Evolutionary conservation across 2,329 filamentous ascomycete genomes (phyloP).

Genomic region (Tolypocladium sp.): DNA sequence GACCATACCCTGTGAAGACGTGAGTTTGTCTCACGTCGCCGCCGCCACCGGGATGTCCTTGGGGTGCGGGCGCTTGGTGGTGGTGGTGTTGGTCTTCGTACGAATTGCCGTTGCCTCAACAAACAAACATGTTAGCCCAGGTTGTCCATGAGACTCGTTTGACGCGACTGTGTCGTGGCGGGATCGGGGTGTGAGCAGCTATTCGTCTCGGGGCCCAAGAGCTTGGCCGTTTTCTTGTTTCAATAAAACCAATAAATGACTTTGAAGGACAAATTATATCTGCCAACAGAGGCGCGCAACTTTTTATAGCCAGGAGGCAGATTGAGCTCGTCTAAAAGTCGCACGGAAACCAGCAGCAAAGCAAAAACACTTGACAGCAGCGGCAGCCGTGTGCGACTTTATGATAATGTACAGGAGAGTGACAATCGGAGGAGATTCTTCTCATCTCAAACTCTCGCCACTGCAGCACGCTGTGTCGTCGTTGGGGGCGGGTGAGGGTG

Average conservation of each 20-base stretch:
- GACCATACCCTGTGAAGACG: conserved; percentile 63
- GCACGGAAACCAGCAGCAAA: conserved; percentile 21
- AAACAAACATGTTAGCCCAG: conserved; percentile 21
- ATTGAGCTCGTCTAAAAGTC: conserved; percentile 27
- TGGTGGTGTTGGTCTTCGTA: conserved; percentile 62
- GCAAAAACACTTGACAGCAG: conserved; percentile 22
- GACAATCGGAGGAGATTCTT: not conserved
- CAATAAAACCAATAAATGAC: not conserved
- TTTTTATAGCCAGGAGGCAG: conserved; percentile 21
- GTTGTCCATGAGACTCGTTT: conserved; percentile 1
- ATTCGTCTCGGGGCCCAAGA: not conserved
- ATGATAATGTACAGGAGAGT: conserved; percentile 47
- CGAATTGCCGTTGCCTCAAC: conserved; percentile 48
- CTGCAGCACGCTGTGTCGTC: conserved; percentile 1
- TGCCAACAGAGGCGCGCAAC: conserved; percentile 17
- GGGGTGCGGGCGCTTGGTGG: conserved; percentile 48
- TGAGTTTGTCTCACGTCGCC: conserved; percentile 66
- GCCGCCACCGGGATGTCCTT: conserved; percentile 35
- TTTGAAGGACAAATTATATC: conserved; percentile 7
- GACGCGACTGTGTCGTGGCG: not conserved
- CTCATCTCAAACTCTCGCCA: conserved; percentile 1
- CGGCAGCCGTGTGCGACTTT: conserved; percentile 36
- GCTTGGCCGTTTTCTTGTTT: not conserved
- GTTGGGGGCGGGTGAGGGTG: not conserved
- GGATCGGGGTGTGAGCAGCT: not conserved